Evolutionary conservation across 768 basidiomycete species (phyloP).

Genomic region (Termitomyces eurrhizus): DNA sequence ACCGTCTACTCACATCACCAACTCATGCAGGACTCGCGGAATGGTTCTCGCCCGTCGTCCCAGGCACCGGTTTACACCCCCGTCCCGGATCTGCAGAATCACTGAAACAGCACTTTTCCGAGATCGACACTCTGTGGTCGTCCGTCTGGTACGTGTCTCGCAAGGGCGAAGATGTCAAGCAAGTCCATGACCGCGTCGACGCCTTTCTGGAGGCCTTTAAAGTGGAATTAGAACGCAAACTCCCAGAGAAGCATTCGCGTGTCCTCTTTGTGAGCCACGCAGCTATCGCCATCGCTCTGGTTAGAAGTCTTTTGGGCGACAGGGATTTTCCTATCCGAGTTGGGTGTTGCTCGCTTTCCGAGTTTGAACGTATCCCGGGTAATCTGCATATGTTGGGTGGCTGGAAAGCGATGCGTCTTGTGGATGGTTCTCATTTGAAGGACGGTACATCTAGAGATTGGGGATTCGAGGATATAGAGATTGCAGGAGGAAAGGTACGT

Average conservation of each 20-base stretch:
- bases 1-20: neutral
- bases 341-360: conserved; percentile 75
- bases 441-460: conserved; percentile 65
- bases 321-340: conserved; percentile 50
- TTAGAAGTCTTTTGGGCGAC: conserved; percentile 53
- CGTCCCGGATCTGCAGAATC: conserved; percentile 57
- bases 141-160: conserved; percentile 69
- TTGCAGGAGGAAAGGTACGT: conserved; percentile 55
- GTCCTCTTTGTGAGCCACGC: conserved; percentile 72
- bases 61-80: conserved; percentile 71
- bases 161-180: conserved; percentile 63
- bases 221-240: conserved; percentile 43
- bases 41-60: conserved; percentile 73
- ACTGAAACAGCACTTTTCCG: conserved; percentile 52
- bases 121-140: conserved; percentile 61
- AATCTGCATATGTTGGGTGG: conserved; percentile 28
- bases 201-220: conserved; percentile 50
- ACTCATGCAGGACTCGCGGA: conserved; percentile 58
- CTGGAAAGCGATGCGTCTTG: conserved; percentile 48
- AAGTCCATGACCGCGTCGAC: conserved; percentile 57
- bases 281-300: conserved; percentile 67
- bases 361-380: conserved; percentile 37
- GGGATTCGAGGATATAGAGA: conserved; percentile 75
- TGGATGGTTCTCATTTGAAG: conserved; percentile 54
- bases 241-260: conserved; percentile 38